Evolutionary conservation across 2,329 filamentous ascomycete species (phyloP), one percentile per base, ranked within the genome.

Genomic region (Aaosphaeria arxii): DNA sequence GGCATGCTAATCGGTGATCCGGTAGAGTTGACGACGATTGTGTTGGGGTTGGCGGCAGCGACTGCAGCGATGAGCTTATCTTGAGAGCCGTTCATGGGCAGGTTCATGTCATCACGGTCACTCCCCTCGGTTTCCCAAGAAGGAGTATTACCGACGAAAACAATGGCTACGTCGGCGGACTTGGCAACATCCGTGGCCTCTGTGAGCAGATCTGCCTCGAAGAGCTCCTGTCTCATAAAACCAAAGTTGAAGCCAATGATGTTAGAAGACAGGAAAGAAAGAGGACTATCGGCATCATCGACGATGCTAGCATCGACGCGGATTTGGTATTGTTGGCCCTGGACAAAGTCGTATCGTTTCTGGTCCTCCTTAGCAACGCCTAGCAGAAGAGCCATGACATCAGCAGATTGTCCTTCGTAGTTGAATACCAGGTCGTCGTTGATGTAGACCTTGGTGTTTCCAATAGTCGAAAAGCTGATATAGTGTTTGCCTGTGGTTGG

Each of bases 21-120:
- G 0, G 86, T 89, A 59, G 91, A 88, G 63, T 89, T 83, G 1
- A 91, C 85, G 1, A 94, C 82, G 1, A 83, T 82, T 1, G 86
- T 85, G 47, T 85, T 85, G 4, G 84, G 75, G 65, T 91, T 91
- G 0, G 77, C 85, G 0, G 77, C 77, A 4, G 84, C 75, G 0
- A 92, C 82, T 1, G 82, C 80, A 9, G 76, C 7, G 11, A 92
- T 87, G 4, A 89, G 76, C 35, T 79, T 77, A 61, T 88, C 84
- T 57, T 85, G 81, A 1, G 61, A 63, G 73, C 80, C 40, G 74
- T 80, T 32, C 11, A 59, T 62, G 4, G 83, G 82, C 4, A 43
- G 41, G 17, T 83, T 82, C 47, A 69, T 67, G 35, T 48, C 74
- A 47, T 76, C 72, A 42, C 85, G 78, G 61, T 88, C 86, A 35